These are phyloP conservation scores for Dimocarpus longan DNA, from an alignment of 345 rosid species.

Conservation along the genomic window DNA sequence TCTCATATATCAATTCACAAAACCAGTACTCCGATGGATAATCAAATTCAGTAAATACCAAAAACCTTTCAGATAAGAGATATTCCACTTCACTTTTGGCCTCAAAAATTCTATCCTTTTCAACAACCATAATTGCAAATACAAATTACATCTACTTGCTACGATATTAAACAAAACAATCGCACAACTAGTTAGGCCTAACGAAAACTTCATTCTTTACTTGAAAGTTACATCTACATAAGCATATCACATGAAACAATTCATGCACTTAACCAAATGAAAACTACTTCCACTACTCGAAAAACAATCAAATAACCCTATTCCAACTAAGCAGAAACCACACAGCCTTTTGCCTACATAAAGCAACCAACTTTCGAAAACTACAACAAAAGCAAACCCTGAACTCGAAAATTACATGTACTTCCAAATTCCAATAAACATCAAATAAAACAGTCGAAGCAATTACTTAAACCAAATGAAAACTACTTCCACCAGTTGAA, in stretches of 20 bases:
- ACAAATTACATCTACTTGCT: background rate
- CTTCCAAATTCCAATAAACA: no score
- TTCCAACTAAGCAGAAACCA: background rate
- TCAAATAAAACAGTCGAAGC: background rate
- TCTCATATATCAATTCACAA: slow-evolving; percentile 1
- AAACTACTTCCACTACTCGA: background rate
- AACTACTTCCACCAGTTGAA: no score
- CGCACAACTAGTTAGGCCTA: background rate
- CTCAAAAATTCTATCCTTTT: background rate
- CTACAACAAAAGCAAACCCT: background rate
- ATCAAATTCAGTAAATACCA: slow-evolving; percentile 3
- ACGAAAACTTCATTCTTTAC: background rate
- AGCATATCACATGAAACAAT: no score
- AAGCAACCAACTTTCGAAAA: background rate
- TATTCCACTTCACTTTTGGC: background rate
- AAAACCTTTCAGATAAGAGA: background rate
- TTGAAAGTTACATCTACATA: no score
- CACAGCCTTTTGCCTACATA: background rate
- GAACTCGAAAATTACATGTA: no score
- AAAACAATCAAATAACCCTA: background rate
- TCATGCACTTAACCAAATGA: no score
- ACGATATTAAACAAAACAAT: background rate
- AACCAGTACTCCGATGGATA: background rate
- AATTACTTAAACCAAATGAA: no score
- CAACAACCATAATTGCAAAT: background rate